Base-by-base conservation (phyloP, 768 basidiomycete species). In the Pisolithus albus region DNA sequence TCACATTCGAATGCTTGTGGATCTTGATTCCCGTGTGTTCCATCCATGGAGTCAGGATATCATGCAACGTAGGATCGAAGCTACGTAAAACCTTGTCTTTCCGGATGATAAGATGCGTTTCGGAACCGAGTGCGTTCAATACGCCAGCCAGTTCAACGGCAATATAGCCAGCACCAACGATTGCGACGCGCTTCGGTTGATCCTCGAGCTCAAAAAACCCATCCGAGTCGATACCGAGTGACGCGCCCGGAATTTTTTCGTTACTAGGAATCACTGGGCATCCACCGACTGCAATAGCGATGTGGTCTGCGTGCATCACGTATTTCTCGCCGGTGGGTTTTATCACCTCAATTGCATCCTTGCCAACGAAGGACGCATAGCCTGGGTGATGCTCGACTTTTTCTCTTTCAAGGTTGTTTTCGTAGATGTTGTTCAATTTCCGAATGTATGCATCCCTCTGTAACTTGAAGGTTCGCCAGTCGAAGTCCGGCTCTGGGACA, bases 141-240 rank as follows among this genome's bases (percentile, higher is more conserved):
- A 99, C 82, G 18, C 96, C 96, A 5, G 95, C 92, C 43, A 99
- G 82, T 70, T 99, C 96, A 55, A 97, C 90, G 16, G 93, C 93
- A 59, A 99, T 98, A 68, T 99, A 99, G 1, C 96, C 96, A 13
- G 96, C 96, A 43, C 96, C 96, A 40, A 97, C 84, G 50, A 98
- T 86, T 3, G 86, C 94, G 28, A 96, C 93, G 52, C 92, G 82
- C 70, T 86, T 90, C 8, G 96, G 96, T 67, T 95, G 92, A 47
- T 86, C 79, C 57, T 82, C 82, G 42, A 99, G 81, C 42, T 83
- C 90, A 61, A 99, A 99, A 76, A 99, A 99, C 3, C 93, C 94
- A 66, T 99, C 96, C 8, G 92, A 95, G 70, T 85, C 76, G 57
- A 92, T 95, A 24, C 94, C 96, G 41, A 89, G 78, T 37, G 83